These are phyloP conservation scores for Prunus campanulata DNA, from an alignment of 306 rosid species.

Conservation along the genomic window DNA sequence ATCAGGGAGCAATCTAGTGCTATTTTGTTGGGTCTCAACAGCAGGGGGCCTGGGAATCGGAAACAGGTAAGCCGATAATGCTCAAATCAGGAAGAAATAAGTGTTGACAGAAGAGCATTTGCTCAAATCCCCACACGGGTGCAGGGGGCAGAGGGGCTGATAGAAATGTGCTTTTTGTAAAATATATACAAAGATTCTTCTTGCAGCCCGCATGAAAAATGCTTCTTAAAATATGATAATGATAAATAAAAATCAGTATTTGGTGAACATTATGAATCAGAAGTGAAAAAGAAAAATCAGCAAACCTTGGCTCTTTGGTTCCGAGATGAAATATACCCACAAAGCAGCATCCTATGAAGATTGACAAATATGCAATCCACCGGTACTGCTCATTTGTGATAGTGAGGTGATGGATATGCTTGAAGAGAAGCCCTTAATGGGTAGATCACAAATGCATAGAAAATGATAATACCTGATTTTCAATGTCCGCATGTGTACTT, in stretches of 20 bases:
- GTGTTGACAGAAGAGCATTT: too few relatives aligned
- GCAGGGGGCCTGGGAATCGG: too few relatives aligned
- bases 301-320: constrained; percentile 91
- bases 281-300: neutral
- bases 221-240: neutral
- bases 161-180: neutral
- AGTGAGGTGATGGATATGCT: constrained; percentile 20
- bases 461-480: constrained; percentile 59
- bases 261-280: neutral
- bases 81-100: too few relatives aligned
- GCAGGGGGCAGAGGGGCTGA: neutral
- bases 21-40: too few relatives aligned
- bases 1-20: too few relatives aligned
- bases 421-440: constrained; percentile 2
- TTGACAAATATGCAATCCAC: constrained; percentile 88
- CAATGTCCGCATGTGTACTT: constrained; percentile 43
- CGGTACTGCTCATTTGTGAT: constrained; percentile 65
- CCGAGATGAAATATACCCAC: constrained; percentile 66
- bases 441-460: constrained; percentile 19
- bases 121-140: too few relatives aligned
- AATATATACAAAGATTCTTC: neutral
- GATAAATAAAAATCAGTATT: neutral
- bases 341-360: constrained; percentile 87
- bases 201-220: neutral
- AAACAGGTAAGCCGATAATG: too few relatives aligned